phyloP scores from a whole-genome alignment of 108 stramenopile species.

The Poteriospumella lacustris region DNA sequence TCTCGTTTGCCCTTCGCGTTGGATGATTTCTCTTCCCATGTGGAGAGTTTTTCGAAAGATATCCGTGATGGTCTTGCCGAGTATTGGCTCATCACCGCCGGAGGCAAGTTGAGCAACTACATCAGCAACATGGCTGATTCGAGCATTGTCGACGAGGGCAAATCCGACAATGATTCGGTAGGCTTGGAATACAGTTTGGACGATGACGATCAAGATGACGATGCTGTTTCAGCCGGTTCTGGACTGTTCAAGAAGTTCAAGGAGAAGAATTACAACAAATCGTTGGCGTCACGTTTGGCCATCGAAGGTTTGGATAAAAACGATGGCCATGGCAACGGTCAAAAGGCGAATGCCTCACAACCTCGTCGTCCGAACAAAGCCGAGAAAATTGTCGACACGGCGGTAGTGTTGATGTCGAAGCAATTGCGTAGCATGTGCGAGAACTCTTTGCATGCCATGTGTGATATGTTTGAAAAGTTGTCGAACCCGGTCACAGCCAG shows the following conservation, averaged over 20 bases:
- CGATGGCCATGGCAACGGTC: background rate
- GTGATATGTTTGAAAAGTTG: slow-evolving; percentile 35
- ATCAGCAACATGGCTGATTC: slow-evolving; percentile 3
- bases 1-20: slow-evolving; percentile 41
- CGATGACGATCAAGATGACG: slow-evolving; percentile 27
- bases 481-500: slow-evolving; percentile 10
- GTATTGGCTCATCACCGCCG: slow-evolving; percentile 46
- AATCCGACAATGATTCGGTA: slow-evolving; percentile 26
- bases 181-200: background rate
- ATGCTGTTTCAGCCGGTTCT: background rate
- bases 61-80: slow-evolving; percentile 46
- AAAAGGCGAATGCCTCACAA: background rate
- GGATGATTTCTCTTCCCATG: slow-evolving; percentile 45
- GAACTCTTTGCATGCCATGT: slow-evolving; percentile 26
- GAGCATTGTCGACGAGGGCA: slow-evolving; percentile 18
- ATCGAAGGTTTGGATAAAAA: background rate
- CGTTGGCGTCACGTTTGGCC: background rate
- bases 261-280: background rate
- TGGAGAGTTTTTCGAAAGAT: slow-evolving; percentile 46
- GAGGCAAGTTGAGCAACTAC: slow-evolving; percentile 37
- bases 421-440: slow-evolving; percentile 39
- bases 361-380: slow-evolving; percentile 1
- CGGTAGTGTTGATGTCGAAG: slow-evolving; percentile 52
- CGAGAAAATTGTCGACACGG: slow-evolving; percentile 39
- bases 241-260: slow-evolving; percentile 11